These are phyloP conservation scores for Lodderomyces metapsilosis DNA, from an alignment of 1,139 yeast species.

Conservation along the genomic window DNA sequence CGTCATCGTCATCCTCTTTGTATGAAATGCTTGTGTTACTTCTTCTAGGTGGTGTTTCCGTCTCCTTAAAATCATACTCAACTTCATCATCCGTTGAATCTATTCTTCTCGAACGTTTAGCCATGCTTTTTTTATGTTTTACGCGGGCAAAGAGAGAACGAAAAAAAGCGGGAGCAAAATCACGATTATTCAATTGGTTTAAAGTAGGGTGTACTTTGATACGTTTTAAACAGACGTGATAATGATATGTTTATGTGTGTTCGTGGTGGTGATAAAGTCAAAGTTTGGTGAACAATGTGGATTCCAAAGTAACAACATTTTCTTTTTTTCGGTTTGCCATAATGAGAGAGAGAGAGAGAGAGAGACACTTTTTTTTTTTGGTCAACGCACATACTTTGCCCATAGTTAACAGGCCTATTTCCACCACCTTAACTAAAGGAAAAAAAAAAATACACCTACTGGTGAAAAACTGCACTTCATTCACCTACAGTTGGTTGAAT, in stretches of 20 bases:
- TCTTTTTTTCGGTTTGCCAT: background rate
- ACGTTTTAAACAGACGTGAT: no score
- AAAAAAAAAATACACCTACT: background rate
- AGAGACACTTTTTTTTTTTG: background rate
- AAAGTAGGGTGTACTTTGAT: background rate
- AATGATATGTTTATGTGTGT: no score
- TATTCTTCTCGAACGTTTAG: slow-evolving; percentile 2
- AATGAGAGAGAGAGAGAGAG: background rate
- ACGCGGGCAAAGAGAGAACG: background rate
- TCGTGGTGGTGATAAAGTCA: no score
- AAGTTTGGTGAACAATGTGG: no score
- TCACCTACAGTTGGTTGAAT: background rate
- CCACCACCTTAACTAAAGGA: background rate
- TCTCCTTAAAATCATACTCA: background rate
- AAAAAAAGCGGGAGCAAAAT: background rate
- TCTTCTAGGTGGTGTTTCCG: slow-evolving; percentile 15
- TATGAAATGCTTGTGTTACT: slow-evolving; percentile 17
- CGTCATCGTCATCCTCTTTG: slow-evolving; percentile 1
- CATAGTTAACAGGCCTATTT: background rate
- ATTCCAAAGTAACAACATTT: background rate
- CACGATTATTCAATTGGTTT: background rate
- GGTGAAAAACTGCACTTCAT: no score
- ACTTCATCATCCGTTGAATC: background rate
- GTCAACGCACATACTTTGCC: background rate
- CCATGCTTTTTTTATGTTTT: background rate